Conservation (phyloP, 2,329 filamentous ascomycete species). For the Monosporascus sp. region DNA sequence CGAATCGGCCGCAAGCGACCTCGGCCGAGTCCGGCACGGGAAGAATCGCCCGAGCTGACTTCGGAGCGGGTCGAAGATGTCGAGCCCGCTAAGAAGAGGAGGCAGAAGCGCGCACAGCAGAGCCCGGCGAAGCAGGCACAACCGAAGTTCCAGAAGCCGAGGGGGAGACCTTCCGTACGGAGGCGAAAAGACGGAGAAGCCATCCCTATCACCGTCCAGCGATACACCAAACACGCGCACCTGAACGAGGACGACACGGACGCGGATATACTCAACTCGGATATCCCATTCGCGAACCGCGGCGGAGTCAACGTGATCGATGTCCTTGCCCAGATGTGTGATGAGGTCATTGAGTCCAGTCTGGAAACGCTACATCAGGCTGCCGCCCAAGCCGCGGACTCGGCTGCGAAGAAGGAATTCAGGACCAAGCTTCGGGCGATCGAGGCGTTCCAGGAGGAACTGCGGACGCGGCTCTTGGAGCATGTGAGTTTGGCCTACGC, state of each 20-base stretch:
- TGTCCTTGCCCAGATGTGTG: slow-evolving; percentile 56
- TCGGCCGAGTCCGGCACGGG: slow-evolving; percentile 30
- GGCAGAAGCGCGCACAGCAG: slow-evolving; percentile 26
- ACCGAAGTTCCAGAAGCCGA: slow-evolving; percentile 19
- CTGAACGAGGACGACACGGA: slow-evolving; percentile 34
- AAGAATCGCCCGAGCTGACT: slow-evolving; percentile 36
- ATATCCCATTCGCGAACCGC: slow-evolving; percentile 50
- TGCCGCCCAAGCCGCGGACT: slow-evolving; percentile 35
- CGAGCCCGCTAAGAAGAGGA: slow-evolving; percentile 29
- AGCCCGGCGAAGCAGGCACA: slow-evolving; percentile 41
- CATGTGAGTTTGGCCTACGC: slow-evolving; percentile 42
- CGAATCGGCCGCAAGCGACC: slow-evolving; percentile 38
- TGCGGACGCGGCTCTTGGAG: slow-evolving; percentile 50
- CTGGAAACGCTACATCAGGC: slow-evolving; percentile 43
- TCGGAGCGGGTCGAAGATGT: slow-evolving; percentile 28
- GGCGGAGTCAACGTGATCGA: slow-evolving; percentile 57
- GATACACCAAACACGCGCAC: slow-evolving; percentile 47
- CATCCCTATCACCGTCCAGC: slow-evolving; percentile 56
- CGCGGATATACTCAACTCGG: slow-evolving; percentile 39
- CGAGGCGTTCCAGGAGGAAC: slow-evolving; percentile 53
- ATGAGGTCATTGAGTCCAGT: slow-evolving; percentile 51
- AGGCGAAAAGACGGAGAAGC: slow-evolving; percentile 23
- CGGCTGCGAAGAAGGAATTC: slow-evolving; percentile 46
- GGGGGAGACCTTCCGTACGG: slow-evolving; percentile 15
- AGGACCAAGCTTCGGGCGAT: slow-evolving; percentile 51